These are phyloP conservation scores for Penicillium brevicompactum DNA, from an alignment of 2,329 filamentous ascomycete species.

Conservation along the genomic window DNA sequence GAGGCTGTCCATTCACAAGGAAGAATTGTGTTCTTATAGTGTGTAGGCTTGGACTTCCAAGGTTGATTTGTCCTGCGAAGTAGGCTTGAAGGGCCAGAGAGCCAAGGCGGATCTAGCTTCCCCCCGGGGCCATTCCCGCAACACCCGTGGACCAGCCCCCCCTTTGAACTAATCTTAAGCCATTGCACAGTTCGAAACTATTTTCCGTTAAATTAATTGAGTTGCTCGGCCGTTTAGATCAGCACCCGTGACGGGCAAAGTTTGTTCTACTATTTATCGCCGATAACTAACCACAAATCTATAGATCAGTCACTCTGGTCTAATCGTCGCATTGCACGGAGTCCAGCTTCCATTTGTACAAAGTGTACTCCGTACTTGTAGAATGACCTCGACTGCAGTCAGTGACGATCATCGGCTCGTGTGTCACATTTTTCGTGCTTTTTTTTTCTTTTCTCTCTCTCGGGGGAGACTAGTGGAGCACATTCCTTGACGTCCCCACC, in stretches of 20 bases:
- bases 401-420: not conserved
- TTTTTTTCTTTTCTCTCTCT: not conserved
- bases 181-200: not conserved
- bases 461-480: not conserved
- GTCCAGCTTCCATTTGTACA: too few species aligned
- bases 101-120: not conserved
- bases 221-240: too few species aligned
- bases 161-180: not conserved
- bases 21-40: too few species aligned
- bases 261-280: too few species aligned
- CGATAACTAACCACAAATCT: too few species aligned
- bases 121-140: not conserved
- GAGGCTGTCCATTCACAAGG: not conserved
- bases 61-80: not conserved
- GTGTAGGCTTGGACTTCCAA: too few species aligned
- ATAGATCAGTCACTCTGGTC: too few species aligned
- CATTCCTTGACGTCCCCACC: not conserved
- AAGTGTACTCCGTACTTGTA: not conserved
- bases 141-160: not conserved
- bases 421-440: not conserved
- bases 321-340: too few species aligned
- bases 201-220: too few species aligned
- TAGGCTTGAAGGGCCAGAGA: not conserved
- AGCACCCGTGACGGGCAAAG: too few species aligned
- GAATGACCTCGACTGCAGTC: not conserved